Percentiles rank a stretch among this genome's conserved stretches.
Evolutionary conservation across 2,329 filamentous ascomycete genomes (phyloP).

Genomic region (Neobulgaria alba): DNA sequence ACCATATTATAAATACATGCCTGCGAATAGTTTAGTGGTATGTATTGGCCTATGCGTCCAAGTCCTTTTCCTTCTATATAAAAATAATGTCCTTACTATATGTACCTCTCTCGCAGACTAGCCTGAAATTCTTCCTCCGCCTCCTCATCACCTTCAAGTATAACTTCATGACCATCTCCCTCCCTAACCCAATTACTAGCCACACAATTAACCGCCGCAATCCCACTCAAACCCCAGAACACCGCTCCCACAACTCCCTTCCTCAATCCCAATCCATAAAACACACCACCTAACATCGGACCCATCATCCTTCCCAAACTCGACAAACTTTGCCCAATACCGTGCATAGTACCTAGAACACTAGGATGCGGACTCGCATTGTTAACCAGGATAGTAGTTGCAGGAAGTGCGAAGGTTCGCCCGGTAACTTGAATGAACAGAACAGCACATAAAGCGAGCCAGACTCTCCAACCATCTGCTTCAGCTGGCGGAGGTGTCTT

Average conservation of each 20-base stretch:
- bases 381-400: slow-evolving; percentile 32
- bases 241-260: slow-evolving; percentile 43
- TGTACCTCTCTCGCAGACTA: neutral
- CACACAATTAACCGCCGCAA: slow-evolving; percentile 40
- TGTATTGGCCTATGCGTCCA: no score
- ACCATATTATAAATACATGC: no score
- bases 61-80: no score
- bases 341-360: slow-evolving; percentile 49
- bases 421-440: slow-evolving; percentile 63
- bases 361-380: slow-evolving; percentile 51
- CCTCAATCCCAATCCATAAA: slow-evolving; percentile 51
- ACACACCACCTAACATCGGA: slow-evolving; percentile 47
- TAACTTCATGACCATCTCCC: slow-evolving; percentile 56
- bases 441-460: slow-evolving; percentile 18
- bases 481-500: slow-evolving; percentile 19
- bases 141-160: slow-evolving; percentile 53
- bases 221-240: slow-evolving; percentile 38
- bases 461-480: slow-evolving; percentile 24
- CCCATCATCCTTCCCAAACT: slow-evolving; percentile 51
- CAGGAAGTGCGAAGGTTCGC: slow-evolving; percentile 45
- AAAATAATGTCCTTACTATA: no score
- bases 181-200: slow-evolving; percentile 49
- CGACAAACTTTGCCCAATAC: slow-evolving; percentile 48
- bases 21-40: no score
- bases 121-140: slow-evolving; percentile 32